These are phyloP conservation scores for Protostelium mycophagum DNA, from an alignment of 78 protist genomes.

Conservation along the genomic window DNA sequence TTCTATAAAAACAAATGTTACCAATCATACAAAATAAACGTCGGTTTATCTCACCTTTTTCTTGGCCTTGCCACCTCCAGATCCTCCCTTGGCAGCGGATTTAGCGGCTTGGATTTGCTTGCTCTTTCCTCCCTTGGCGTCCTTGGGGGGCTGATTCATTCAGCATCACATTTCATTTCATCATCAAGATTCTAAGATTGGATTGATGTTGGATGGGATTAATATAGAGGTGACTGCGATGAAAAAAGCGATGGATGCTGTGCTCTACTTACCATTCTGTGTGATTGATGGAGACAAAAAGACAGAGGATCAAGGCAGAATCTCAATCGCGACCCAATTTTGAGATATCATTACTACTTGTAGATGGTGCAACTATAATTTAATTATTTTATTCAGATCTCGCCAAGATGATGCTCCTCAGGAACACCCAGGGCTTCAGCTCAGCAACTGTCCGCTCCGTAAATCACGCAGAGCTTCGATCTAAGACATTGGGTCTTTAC, in stretches of 20 bases:
- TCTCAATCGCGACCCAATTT: neutral
- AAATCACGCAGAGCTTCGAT: neutral
- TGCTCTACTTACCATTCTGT: neutral
- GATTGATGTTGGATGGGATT: too few species aligned
- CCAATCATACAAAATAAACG: too few species aligned
- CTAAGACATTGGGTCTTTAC: neutral
- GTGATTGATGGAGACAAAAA: neutral
- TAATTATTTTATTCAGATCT: neutral
- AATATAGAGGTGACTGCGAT: too few species aligned
- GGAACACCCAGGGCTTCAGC: neutral
- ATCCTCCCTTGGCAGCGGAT: slow-evolving; percentile 29
- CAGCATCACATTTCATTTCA: neutral
- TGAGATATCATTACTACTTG: neutral
- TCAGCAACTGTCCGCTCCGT: neutral
- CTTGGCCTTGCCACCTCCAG: slow-evolving; percentile 19
- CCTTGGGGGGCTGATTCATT: slow-evolving; percentile 33
- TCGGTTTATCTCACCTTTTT: slow-evolving; percentile 24
- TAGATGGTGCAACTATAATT: neutral
- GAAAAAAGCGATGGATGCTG: neutral
- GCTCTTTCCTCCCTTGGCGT: slow-evolving; percentile 42
- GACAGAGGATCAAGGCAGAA: neutral
- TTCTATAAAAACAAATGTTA: slow-evolving; percentile 27
- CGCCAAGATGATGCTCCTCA: neutral
- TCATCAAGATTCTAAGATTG: too few species aligned
- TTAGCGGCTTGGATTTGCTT: slow-evolving; percentile 49